These are phyloP conservation scores for Entoloma clypeatum DNA, from an alignment of 1,284 basidiomycete species.

Conservation along the genomic window DNA sequence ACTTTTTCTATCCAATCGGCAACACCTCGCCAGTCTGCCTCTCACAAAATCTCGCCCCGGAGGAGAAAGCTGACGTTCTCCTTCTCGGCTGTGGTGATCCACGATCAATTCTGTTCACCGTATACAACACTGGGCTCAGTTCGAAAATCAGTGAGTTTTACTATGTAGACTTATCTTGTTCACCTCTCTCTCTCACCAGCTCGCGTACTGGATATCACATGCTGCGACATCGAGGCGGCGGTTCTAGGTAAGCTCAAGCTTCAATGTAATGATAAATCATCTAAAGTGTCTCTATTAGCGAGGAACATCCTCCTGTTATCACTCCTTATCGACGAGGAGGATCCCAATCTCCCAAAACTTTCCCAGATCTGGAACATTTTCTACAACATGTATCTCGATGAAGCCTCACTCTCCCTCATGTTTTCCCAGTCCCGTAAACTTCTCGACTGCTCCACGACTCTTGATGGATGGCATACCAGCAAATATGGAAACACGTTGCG, in stretches of 20 bases:
- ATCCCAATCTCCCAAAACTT: slow-evolving; percentile 15
- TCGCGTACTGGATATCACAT: slow-evolving; percentile 53
- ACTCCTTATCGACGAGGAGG: slow-evolving; percentile 35
- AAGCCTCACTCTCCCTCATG: slow-evolving; percentile 35
- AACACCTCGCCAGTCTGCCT: slow-evolving; percentile 52
- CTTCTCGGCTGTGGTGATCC: slow-evolving; percentile 58
- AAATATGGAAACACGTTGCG: slow-evolving; percentile 37
- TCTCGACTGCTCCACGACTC: slow-evolving; percentile 28
- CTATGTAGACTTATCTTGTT: background rate
- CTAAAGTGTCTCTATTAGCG: slow-evolving; percentile 25
- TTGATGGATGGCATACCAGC: slow-evolving; percentile 41
- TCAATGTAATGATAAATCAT: slow-evolving; percentile 9
- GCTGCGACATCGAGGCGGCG: slow-evolving; percentile 55
- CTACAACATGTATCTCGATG: slow-evolving; percentile 52
- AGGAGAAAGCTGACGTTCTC: slow-evolving; percentile 42
- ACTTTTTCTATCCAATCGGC: slow-evolving; percentile 53
- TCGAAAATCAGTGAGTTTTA: slow-evolving; percentile 21
- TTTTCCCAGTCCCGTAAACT: slow-evolving; percentile 44
- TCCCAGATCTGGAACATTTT: slow-evolving; percentile 51
- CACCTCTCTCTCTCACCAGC: slow-evolving; percentile 19
- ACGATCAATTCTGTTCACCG: slow-evolving; percentile 51
- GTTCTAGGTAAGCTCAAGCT: slow-evolving; percentile 42
- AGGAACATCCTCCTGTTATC: slow-evolving; percentile 38
- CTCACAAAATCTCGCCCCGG: slow-evolving; percentile 44
- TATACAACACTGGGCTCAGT: slow-evolving; percentile 33